Percentiles rank a stretch among this genome's conserved stretches.
Conservation (phyloP, 1,139 yeast species). For the Schwanniomyces etchellsii region DNA sequence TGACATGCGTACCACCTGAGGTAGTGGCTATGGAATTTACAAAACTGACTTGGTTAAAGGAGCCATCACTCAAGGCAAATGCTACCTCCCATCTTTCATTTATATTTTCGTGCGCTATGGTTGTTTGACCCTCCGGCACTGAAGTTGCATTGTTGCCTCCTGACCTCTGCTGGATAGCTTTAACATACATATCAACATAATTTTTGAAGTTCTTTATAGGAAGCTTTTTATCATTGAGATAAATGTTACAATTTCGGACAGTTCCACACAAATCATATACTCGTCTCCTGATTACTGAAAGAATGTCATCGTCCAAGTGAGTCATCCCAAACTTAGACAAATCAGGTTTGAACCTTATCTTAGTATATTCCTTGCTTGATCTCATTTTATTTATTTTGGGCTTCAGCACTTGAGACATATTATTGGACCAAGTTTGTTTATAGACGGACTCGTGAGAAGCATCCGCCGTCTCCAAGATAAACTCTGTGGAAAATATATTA, state of each 20-base stretch:
- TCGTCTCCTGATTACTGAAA: conserved; percentile 85
- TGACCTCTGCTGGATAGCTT: conserved; percentile 46
- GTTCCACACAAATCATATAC: conserved; percentile 96
- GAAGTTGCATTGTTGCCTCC: too few species aligned
- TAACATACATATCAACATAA: conserved; percentile 87
- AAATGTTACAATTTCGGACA: conserved; percentile 77
- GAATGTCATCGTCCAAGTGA: conserved; percentile 69
- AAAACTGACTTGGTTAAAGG: conserved; percentile 89
- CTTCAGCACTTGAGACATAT: conserved; percentile 74
- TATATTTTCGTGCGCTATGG: conserved; percentile 74
- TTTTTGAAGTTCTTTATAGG: conserved; percentile 71
- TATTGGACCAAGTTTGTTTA: conserved; percentile 78
- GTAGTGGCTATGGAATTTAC: conserved; percentile 98
- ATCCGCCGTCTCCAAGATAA: conserved; percentile 87
- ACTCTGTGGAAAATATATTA: conserved; percentile 89
- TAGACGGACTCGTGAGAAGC: conserved; percentile 56
- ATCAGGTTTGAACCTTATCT: conserved; percentile 87
- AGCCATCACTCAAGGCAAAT: conserved; percentile 86
- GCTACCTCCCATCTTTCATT: conserved; percentile 89
- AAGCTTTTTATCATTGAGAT: conserved; percentile 68
- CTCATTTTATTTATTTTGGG: conserved; percentile 65
- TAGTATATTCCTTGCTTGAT: conserved; percentile 73
- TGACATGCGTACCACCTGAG: conserved; percentile 94
- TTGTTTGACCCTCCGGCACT: conserved; percentile 26
- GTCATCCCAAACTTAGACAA: conserved; percentile 80